Base-by-base conservation (phyloP, 768 basidiomycete species). In the Floccularia luteovirens region DNA sequence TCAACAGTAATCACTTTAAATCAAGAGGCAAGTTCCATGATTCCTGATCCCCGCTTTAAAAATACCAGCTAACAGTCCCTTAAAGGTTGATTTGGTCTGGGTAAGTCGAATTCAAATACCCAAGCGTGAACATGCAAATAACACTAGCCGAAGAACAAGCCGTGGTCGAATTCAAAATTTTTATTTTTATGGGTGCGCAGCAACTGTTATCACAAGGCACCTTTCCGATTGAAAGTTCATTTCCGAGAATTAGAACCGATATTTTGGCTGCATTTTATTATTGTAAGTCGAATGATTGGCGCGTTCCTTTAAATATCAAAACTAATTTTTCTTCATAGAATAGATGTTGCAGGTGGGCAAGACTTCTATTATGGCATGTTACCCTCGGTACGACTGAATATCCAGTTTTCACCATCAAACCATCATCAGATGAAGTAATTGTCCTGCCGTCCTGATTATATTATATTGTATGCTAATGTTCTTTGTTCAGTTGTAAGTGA, bases 81-180 rank as follows among this genome's bases (percentile, higher is more conserved):
- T 24, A 13, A 23, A 58, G 58, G 44, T 58, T 25, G 48, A 51
- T n/a, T 47, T 59, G 24, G 49, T 57, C 20, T 58, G 55, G 58
- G 58, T 58, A 24, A 27, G 43, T 20, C 1, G 13, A 13, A 14
- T 23, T 34, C 24, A 20, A 19, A 43, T 16, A 17, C 34, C 12
- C 38, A 12, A 7, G n/a, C 27, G 28, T n/a, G 33, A 11, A 14
- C 27, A 8, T 25, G 36, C 16, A 39, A 33, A 28, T n/a, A 6
- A 12, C 10, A 10, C 24, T 30, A 20, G 17, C 12, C 14, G 19
- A 37, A 57, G 56, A 45, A 39, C 19, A 53, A 52, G 36, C 56
- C 47, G 4, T 50, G 39, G 38, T 47, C 54, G 1, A 35, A 48
- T 44, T 52, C 54, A 1, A 59, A 53, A 45, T 14, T 42, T 17